Evolutionary conservation across 768 basidiomycete species (phyloP).

Genomic region (Amanita polypyramis): DNA sequence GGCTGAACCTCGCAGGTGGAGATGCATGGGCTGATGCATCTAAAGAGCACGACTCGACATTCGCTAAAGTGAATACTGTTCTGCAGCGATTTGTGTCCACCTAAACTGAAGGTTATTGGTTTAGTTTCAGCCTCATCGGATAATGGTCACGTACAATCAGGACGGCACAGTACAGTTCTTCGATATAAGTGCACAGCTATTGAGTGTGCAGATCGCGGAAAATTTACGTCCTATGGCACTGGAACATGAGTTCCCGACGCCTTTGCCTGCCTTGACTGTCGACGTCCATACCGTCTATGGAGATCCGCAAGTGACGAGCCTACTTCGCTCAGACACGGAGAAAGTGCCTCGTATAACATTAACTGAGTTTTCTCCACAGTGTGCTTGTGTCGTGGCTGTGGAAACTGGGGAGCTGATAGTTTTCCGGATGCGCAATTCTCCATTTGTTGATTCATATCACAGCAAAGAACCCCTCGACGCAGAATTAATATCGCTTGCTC

Average conservation of each 20-base stretch:
- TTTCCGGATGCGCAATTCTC: conserved; percentile 20
- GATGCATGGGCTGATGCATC: conserved; percentile 45
- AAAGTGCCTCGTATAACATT: conserved; percentile 22
- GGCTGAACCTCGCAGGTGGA: conserved; percentile 39
- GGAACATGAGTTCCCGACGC: conserved; percentile 52
- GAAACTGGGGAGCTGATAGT: conserved; percentile 48
- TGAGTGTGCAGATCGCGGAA: conserved; percentile 24
- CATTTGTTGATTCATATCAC: conserved; percentile 12
- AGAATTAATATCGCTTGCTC: conserved; percentile 43
- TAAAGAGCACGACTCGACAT: conserved; percentile 36
- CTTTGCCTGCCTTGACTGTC: conserved; percentile 51
- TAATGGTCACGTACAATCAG: conserved; percentile 52
- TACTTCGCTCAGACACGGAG: neutral
- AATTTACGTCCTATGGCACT: conserved; percentile 28
- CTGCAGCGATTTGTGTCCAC: neutral
- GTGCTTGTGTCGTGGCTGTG: conserved; percentile 47
- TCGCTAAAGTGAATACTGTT: conserved; percentile 38
- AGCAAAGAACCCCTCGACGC: conserved; percentile 24
- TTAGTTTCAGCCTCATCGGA: conserved; percentile 51
- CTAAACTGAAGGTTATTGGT: neutral
- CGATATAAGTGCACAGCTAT: conserved; percentile 63
- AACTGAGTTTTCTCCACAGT: conserved; percentile 41
- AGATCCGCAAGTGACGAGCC: conserved; percentile 27
- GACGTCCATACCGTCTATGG: conserved; percentile 41
- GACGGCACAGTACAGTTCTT: conserved; percentile 63